Evolutionary conservation across 371 early-diverging fungal genomes (phyloP).

Genomic region (Syncephalis fuscata): DNA sequence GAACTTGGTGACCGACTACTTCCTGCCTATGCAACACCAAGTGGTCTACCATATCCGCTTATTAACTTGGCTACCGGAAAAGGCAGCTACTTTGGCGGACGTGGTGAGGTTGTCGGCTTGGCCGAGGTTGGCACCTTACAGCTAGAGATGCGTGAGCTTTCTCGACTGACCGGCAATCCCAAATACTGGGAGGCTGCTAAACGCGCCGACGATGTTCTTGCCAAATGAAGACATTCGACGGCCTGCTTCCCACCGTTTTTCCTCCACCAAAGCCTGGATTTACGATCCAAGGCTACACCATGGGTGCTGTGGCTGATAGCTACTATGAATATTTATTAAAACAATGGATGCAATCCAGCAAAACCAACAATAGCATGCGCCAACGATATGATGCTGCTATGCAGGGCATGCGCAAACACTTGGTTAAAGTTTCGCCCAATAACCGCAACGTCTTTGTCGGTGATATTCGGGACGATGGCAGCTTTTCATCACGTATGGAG

Average conservation of each 20-base stretch:
- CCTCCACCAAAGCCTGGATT: background rate
- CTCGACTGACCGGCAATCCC: slow-evolving; percentile 48
- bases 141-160: slow-evolving; percentile 76
- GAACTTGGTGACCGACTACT: slow-evolving; percentile 64
- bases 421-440: slow-evolving; percentile 40
- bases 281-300: slow-evolving; percentile 1
- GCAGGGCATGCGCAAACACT: slow-evolving; percentile 47
- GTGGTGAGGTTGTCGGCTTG: slow-evolving; percentile 33
- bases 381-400: slow-evolving; percentile 52
- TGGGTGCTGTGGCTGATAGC: slow-evolving; percentile 78
- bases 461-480: slow-evolving; percentile 8
- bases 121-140: slow-evolving; percentile 81
- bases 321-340: slow-evolving; percentile 90
- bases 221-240: slow-evolving; percentile 34
- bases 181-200: slow-evolving; percentile 57
- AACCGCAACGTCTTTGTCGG: slow-evolving; percentile 37
- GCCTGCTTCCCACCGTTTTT: slow-evolving; percentile 55
- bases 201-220: slow-evolving; percentile 38
- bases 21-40: slow-evolving; percentile 52
- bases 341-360: slow-evolving; percentile 59
- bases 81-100: slow-evolving; percentile 15
- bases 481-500: slow-evolving; percentile 59
- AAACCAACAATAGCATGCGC: slow-evolving; percentile 39
- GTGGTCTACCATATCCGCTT: slow-evolving; percentile 61
- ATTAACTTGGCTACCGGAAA: slow-evolving; percentile 29